Conservation (phyloP, 2,329 filamentous ascomycete species). For the Microthyrium microscopicum region DNA sequence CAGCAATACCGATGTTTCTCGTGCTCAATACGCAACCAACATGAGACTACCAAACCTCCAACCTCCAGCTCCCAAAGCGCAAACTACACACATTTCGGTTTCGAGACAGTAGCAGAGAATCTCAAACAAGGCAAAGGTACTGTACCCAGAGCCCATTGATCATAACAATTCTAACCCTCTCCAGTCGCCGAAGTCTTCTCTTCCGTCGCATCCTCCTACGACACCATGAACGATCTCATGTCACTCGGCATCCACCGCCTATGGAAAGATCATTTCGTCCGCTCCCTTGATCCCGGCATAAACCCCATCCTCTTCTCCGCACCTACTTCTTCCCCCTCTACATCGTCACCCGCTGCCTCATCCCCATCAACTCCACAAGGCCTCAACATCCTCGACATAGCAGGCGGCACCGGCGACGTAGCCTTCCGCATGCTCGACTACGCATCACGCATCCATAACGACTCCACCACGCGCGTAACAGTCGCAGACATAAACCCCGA, state of each 20-base stretch:
- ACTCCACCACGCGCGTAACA: constrained; percentile 66
- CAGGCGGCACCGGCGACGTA: constrained; percentile 93
- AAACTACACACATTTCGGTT: constrained; percentile 76
- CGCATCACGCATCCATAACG: constrained; percentile 62
- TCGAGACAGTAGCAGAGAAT: constrained; percentile 64
- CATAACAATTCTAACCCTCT: constrained; percentile 15
- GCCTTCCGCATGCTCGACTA: constrained; percentile 92
- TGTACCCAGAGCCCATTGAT: background rate
- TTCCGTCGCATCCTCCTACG: constrained; percentile 85
- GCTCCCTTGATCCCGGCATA: constrained; percentile 69
- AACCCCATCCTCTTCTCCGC: constrained; percentile 29
- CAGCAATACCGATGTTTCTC: constrained; percentile 28
- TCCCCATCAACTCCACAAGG: constrained; percentile 30
- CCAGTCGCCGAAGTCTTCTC: constrained; percentile 79
- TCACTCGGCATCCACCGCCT: constrained; percentile 90
- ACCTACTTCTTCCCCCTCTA: constrained; percentile 11
- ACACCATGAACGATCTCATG: constrained; percentile 99
- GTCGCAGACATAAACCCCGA: constrained; percentile 92
- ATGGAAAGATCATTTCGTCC: constrained; percentile 96
- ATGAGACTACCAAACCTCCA: constrained; percentile 23
- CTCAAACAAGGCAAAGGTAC: constrained; percentile 56
- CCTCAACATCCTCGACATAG: constrained; percentile 80
- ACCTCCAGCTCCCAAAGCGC: constrained; percentile 24
- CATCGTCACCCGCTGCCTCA: constrained; percentile 27
- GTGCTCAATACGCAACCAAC: constrained; percentile 25